Conservation (phyloP, 257 asterid species). For the Solanum infundibuliforme region DNA sequence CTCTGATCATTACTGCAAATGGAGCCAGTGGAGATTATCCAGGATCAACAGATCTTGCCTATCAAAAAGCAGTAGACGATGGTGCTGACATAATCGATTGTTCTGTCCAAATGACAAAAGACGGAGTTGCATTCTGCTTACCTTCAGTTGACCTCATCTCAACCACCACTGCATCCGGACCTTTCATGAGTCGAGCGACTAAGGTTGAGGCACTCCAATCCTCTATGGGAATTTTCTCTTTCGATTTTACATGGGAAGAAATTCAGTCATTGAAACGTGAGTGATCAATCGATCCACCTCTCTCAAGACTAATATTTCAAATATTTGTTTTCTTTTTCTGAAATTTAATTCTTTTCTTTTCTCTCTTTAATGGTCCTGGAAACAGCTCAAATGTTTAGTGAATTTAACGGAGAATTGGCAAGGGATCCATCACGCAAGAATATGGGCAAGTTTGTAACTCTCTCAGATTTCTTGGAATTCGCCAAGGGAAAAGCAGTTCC, state of each 20-base stretch:
- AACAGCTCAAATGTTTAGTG: background rate
- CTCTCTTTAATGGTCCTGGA: background rate
- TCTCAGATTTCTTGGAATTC: background rate
- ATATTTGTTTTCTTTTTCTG: background rate
- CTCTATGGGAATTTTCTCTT: slow-evolving; percentile 68
- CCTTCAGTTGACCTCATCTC: slow-evolving; percentile 64
- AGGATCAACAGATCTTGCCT: slow-evolving; percentile 76
- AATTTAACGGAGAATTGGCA: background rate
- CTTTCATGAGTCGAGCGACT: slow-evolving; percentile 26
- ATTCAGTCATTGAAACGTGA: slow-evolving; percentile 11
- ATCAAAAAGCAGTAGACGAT: slow-evolving; percentile 58
- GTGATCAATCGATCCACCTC: background rate
- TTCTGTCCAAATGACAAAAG: slow-evolving; percentile 76
- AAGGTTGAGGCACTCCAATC: slow-evolving; percentile 41
- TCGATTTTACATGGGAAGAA: slow-evolving; percentile 71
- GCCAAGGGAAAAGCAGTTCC: background rate
- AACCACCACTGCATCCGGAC: slow-evolving; percentile 65
- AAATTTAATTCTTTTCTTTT: background rate
- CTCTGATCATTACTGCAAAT: slow-evolving; percentile 32
- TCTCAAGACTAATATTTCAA: background rate
- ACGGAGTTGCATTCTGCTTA: slow-evolving; percentile 73
- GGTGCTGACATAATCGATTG: slow-evolving; percentile 89
- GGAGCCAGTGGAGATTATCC: slow-evolving; percentile 91
- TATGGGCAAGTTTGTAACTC: slow-evolving; percentile 5
- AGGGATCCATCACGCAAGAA: background rate